Evolutionary conservation across 306 rosid species (phyloP).

Genomic region (Luffa aegyptiaca): DNA sequence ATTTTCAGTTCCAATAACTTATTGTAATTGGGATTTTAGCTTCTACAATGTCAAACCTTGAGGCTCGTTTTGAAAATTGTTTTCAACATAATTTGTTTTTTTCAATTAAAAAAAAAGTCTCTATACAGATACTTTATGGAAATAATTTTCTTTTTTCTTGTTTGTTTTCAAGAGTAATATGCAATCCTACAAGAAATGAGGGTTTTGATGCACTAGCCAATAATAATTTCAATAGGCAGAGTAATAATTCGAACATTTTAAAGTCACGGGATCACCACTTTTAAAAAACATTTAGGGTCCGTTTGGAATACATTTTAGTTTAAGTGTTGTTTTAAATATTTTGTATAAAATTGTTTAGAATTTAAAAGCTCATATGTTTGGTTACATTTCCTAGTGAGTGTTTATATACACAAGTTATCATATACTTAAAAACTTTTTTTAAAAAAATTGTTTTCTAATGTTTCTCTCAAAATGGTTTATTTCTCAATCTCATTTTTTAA

Average conservation of each 20-base stretch:
- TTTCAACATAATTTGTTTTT: neutral
- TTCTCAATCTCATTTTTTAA: no score
- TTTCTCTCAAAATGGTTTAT: no score
- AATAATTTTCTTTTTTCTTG: neutral
- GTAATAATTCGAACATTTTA: neutral
- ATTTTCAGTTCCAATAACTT: neutral
- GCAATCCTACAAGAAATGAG: neutral
- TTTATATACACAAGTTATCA: no score
- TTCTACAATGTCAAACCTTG: neutral
- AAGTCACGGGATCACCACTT: no score
- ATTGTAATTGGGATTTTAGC: conserved; percentile 3
- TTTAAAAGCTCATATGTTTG: no score
- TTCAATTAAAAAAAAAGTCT: neutral
- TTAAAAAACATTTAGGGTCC: no score
- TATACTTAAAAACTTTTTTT: no score
- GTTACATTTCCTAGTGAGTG: no score
- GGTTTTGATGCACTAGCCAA: neutral
- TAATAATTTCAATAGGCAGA: neutral
- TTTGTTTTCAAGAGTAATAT: neutral
- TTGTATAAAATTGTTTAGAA: no score
- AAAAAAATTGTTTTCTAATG: no score
- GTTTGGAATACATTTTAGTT: no score
- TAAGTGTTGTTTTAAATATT: no score
- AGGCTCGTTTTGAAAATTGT: neutral
- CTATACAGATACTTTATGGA: neutral